Conservation (phyloP, 345 rosid species). For the Aquilaria sinensis region DNA sequence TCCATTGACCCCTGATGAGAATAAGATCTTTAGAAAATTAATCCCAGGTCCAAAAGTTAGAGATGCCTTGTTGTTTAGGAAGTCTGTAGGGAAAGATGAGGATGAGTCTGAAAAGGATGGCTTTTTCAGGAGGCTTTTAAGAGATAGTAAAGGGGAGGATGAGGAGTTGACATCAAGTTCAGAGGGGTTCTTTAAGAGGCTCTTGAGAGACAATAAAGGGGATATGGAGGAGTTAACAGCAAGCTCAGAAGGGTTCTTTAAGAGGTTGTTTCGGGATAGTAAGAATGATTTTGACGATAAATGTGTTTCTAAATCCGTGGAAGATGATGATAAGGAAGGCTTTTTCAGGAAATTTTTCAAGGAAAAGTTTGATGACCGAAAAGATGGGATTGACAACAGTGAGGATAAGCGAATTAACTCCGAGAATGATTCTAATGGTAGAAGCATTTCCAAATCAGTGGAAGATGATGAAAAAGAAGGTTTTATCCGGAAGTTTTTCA, state of each 20-base stretch:
- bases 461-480: slow-evolving; percentile 88
- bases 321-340: slow-evolving; percentile 22
- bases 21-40: slow-evolving; percentile 80
- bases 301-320: slow-evolving; percentile 43
- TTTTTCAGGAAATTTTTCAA: slow-evolving; percentile 65
- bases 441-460: slow-evolving; percentile 35
- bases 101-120: slow-evolving; percentile 92
- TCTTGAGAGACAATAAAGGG: slow-evolving; percentile 61
- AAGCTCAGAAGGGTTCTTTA: slow-evolving; percentile 73
- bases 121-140: slow-evolving; percentile 87
- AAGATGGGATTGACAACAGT: slow-evolving; percentile 10
- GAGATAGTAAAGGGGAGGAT: slow-evolving; percentile 71
- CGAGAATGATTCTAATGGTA: no score
- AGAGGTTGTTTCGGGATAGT: slow-evolving; percentile 60
- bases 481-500: slow-evolving; percentile 74
- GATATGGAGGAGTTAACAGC: slow-evolving; percentile 61
- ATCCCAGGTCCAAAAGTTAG: slow-evolving; percentile 93
- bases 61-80: slow-evolving; percentile 91
- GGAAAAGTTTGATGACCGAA: slow-evolving; percentile 35
- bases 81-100: slow-evolving; percentile 87
- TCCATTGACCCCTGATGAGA: slow-evolving; percentile 65
- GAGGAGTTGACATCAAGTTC: slow-evolving; percentile 69
- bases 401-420: slow-evolving; percentile 8
- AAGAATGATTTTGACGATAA: slow-evolving; percentile 46
- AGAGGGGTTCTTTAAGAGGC: slow-evolving; percentile 73